These are phyloP conservation scores for Mesotaenium endlicherianum DNA, from an alignment of 139 green algal genomes.

Conservation along the genomic window DNA sequence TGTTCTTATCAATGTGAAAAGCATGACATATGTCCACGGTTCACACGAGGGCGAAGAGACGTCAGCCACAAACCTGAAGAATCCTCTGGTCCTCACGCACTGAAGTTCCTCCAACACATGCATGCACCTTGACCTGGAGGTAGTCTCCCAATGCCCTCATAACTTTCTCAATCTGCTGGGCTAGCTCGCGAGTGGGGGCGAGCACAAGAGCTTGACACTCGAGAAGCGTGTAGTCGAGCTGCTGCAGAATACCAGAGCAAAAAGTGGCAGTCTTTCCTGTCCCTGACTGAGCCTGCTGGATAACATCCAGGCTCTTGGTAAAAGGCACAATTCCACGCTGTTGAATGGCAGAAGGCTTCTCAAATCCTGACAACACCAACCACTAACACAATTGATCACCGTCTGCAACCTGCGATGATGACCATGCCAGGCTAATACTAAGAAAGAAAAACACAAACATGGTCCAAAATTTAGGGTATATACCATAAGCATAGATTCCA, in stretches of 20 bases:
- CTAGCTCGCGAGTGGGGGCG: conserved; percentile 96
- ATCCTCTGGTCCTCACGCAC: conserved; percentile 97
- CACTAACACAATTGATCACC: background rate
- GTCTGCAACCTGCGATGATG: background rate
- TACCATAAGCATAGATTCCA: conserved; percentile 98
- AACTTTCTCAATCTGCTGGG: conserved; percentile 99
- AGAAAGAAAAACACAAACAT: too few species aligned
- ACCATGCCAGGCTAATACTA: too few species aligned
- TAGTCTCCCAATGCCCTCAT: conserved; percentile 97
- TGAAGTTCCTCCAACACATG: conserved; percentile 94
- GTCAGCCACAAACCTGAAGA: conserved; percentile 62
- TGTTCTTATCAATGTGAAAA: too few species aligned
- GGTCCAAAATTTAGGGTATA: too few species aligned
- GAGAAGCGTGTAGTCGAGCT: conserved; percentile 90
- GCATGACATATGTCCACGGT: background rate
- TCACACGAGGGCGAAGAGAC: background rate
- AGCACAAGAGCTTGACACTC: conserved; percentile 98
- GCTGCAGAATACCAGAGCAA: conserved; percentile 96
- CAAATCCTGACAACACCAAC: conserved; percentile 68
- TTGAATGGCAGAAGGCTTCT: conserved; percentile 99
- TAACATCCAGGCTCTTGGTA: conserved; percentile 95
- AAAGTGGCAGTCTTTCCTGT: conserved; percentile 99
- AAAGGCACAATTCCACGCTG: conserved; percentile 99
- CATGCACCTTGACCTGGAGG: conserved; percentile 98
- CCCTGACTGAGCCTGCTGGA: conserved; percentile 99